A percentile compares a stretch with the other conserved stretches of the same genome.
Conservation (phyloP, 306 rosid species). For the Spatholobus suberectus region DNA sequence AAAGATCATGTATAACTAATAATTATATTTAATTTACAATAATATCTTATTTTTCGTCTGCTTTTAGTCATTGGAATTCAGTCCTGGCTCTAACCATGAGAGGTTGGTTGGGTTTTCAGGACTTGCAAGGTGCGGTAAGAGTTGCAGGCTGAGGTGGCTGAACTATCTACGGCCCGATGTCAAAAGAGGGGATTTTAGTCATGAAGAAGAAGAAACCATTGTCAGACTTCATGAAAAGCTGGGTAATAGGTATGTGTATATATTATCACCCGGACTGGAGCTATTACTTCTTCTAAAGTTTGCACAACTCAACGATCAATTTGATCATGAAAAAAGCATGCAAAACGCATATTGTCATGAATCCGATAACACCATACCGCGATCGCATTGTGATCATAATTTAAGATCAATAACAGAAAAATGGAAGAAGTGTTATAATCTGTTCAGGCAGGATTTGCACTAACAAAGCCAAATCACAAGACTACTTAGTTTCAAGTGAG, state of each 20-base stretch:
- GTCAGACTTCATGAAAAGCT: conserved; percentile 34
- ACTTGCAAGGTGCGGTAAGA: conserved; percentile 69
- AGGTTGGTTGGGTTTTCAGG: conserved; percentile 16
- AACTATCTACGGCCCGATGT: conserved; percentile 64
- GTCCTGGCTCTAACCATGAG: background rate
- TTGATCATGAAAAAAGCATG: background rate
- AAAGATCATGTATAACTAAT: background rate
- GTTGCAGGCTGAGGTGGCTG: conserved; percentile 79
- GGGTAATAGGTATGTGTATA: conserved; percentile 41
- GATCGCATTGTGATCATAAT: background rate
- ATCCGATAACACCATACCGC: background rate
- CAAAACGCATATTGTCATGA: background rate
- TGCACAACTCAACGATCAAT: background rate
- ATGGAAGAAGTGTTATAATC: background rate
- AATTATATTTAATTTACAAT: background rate
- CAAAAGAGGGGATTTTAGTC: conserved; percentile 60
- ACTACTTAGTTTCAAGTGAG: too few relatives aligned
- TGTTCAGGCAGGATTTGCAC: background rate
- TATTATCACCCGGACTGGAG: background rate
- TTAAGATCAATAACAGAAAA: background rate
- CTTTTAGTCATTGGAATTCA: background rate
- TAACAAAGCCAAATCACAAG: background rate
- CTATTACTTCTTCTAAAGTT: background rate
- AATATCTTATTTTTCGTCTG: background rate
- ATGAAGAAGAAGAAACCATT: conserved; percentile 45